Base-by-base conservation (phyloP, 78 protist genomes). In the Dictyostelium capitatum region DNA sequence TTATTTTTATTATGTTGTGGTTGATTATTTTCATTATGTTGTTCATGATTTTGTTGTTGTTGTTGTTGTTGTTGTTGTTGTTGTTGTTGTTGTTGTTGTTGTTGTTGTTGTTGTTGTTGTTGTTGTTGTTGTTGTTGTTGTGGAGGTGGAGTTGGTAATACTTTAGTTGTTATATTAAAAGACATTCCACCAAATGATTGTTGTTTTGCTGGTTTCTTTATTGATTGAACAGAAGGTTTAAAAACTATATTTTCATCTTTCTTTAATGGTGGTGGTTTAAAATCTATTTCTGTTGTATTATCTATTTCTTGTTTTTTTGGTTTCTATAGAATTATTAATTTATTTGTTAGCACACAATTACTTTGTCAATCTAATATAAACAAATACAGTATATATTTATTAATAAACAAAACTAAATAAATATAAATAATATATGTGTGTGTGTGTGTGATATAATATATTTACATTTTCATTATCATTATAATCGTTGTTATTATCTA, bases 161-260 rank as follows among this genome's bases (percentile, higher is more conserved):
- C 62, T 37, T 81, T 81, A 10, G 78, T 64, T 25, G 78, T 47
- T 19, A 81, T 46, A 48, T 64, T 81, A 17, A 81, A 81, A 47
- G 75, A 67, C 15, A 67, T 67, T 14, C 75, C 75, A 32, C 75
- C 75, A 67, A 32, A 67, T 15, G 75, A 32, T 51, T 51, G 10
- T 67, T 43, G 50, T 75, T 23, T 79, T 9, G 83, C 54, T 28
- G 83, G 70, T 79, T 79, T 79, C 0, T 50, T 15, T 4, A 50
- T 43, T 19, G 64, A 28, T 54, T 50, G 9, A 32, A 12, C 1
- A 8, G 15, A 17, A 30, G 51, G n/a, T 54, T 79, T 79, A 28
- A 11, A 19, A 56, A 12, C 7, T 23, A 19, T 54, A 54, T 43
- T 47, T 15, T 47, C 56, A n/a, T 73, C 23, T n/a, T 73, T 30